Evolutionary conservation across 306 rosid genomes (phyloP), one percentile per base, ranked within the genome.

Genomic region (Benincasa hispida): DNA sequence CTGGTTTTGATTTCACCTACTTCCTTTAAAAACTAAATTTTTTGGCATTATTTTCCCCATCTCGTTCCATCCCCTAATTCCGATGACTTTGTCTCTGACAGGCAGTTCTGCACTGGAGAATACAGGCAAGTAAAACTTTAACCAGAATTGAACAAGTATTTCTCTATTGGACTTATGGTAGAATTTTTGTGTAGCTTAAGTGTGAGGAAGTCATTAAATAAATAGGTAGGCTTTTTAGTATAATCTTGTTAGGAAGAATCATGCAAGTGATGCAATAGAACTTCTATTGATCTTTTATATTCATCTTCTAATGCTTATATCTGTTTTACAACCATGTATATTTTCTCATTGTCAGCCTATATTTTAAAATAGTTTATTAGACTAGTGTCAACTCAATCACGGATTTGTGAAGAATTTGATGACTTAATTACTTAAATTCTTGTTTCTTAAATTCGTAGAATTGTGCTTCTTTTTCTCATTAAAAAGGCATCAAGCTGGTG

Each of bases 21-120:
- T 62, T 32, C 69, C 5, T 32, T 32, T 18, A 62, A 62, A 30
- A 18, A 32, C 14, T 62, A 18, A 28, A 61, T 66, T 42, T 69
- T 28, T 45, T 4, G 35, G 22, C 6, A 14, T 30, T 34, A 37
- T 15, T 25, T 75, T 41, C n/a, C 42, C 24, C 65, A 55, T 55
- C 21, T 30, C 30, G 21, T 37, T 35, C 77, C 8, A 12, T 34
- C 45, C 19, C 72, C 79, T 55, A 78, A 32, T 75, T 32, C 65
- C 24, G 27, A 39, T 22, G 56, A 59, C 60, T 75, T 83, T 41
- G 72, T 53, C 61, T 80, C 45, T 84, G 72, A 76, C 90, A 89
- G 98, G 89, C 98, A 94, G 80, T 85, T 94, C 84, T 94, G 98
- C 91, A 94, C 98, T 21, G 98, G 98, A 39, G 98, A 94, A 85